These are phyloP conservation scores for Globisporangium ultimum DNA, from an alignment of 352 stramenopile genomes.

Conservation along the genomic window DNA sequence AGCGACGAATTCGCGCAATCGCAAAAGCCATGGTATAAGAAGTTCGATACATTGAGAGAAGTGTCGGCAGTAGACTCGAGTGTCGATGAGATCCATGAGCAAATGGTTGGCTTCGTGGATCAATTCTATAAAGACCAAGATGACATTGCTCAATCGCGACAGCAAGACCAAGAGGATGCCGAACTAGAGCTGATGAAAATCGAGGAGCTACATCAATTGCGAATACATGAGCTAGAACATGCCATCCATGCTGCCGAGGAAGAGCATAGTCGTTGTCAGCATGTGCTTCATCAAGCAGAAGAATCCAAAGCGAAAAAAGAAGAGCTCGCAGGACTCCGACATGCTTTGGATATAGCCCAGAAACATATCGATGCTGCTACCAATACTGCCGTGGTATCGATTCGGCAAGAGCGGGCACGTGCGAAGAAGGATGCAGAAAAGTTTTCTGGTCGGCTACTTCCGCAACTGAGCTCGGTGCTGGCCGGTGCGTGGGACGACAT, in stretches of 20 bases:
- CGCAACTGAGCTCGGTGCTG: constrained; percentile 26
- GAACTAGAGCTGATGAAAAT: constrained; percentile 25
- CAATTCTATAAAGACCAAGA: constrained; percentile 22
- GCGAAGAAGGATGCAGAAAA: constrained; percentile 6
- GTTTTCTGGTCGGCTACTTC: constrained; percentile 34
- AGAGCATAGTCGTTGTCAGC: constrained; percentile 28
- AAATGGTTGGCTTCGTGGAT: constrained; percentile 32
- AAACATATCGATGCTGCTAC: constrained; percentile 29
- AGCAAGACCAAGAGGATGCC: constrained; percentile 24
- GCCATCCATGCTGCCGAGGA: constrained; percentile 37
- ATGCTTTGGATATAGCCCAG: constrained; percentile 31
- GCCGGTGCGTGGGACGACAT: constrained; percentile 49
- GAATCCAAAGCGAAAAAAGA: constrained; percentile 81
- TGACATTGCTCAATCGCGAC: constrained; percentile 9
- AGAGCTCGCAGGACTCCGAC: constrained; percentile 48
- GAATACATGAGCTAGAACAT: constrained; percentile 29
- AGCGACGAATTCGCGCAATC: constrained; percentile 19
- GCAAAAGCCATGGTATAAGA: constrained; percentile 39
- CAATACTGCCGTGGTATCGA: constrained; percentile 16
- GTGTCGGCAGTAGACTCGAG: constrained; percentile 16
- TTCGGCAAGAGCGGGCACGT: constrained; percentile 16
- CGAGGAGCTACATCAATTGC: constrained; percentile 37
- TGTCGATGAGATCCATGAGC: constrained; percentile 28
- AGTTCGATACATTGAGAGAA: constrained; percentile 49
- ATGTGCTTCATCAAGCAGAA: constrained; percentile 49